Conservation (phyloP, 108 stramenopile species). For the Cyclotella kingstonii region DNA sequence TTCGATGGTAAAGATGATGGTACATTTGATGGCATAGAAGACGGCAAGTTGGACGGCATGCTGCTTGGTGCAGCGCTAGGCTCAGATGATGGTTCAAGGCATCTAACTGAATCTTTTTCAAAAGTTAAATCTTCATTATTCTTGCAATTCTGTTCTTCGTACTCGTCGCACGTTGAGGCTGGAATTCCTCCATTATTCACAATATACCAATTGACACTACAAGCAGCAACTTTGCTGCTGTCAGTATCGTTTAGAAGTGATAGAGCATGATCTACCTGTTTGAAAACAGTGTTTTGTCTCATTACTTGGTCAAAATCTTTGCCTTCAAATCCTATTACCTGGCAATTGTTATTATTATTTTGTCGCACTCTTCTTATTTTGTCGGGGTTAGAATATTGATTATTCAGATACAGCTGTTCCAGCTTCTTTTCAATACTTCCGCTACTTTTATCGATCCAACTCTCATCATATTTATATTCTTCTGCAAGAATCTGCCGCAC, state of each 20-base stretch:
- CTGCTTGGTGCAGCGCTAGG: neutral
- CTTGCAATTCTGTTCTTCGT: neutral
- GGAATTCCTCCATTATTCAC: slow-evolving; percentile 13
- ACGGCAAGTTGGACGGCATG: neutral
- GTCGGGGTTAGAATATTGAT: neutral
- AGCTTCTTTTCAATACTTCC: neutral
- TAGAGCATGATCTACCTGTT: neutral
- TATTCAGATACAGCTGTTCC: neutral
- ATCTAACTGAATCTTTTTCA: neutral
- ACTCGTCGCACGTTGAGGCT: slow-evolving; percentile 13
- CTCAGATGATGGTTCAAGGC: slow-evolving; percentile 9
- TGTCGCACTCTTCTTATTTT: neutral
- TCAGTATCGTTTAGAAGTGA: slow-evolving; percentile 22
- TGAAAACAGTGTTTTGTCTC: neutral
- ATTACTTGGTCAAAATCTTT: neutral
- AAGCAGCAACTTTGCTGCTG: slow-evolving; percentile 3
- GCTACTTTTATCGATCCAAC: neutral
- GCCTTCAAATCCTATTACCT: neutral
- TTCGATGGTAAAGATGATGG: too few relatives aligned
- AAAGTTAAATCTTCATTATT: slow-evolving; percentile 16
- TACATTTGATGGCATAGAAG: neutral
- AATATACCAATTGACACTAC: slow-evolving; percentile 17
- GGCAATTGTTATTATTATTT: neutral
- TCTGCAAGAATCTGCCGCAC: too few relatives aligned
- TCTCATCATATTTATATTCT: too few relatives aligned